Evolutionary conservation across 163 green algal species (phyloP).

Genomic region (Chlamydomonas reinhardtii): DNA sequence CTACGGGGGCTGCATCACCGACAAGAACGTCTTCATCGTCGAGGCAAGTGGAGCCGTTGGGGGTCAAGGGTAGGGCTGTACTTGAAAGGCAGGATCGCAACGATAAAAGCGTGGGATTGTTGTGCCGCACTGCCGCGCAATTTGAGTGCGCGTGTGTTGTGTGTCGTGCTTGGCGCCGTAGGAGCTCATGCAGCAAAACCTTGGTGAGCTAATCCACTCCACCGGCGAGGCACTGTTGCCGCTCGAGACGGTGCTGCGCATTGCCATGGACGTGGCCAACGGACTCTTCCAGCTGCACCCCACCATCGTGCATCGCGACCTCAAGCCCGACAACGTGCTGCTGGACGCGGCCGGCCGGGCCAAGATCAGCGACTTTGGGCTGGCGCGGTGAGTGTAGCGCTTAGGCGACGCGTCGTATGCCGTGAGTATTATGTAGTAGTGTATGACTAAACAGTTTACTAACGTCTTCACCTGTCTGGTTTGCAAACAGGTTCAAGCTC

Average conservation of each 20-base stretch:
- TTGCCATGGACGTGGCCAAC: constrained; percentile 63
- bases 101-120: no score
- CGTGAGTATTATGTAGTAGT: no score
- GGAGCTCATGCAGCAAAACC: neutral
- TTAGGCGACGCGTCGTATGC: no score
- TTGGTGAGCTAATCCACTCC: neutral
- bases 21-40: neutral
- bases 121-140: no score
- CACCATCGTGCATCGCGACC: constrained; percentile 76
- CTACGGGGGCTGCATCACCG: constrained; percentile 1
- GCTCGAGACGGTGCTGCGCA: constrained; percentile 27
- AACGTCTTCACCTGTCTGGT: neutral
- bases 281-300: constrained; percentile 79
- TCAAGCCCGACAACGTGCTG: constrained; percentile 81
- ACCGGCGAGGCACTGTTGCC: neutral
- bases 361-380: constrained; percentile 59
- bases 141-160: no score
- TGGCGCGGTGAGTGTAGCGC: neutral
- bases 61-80: no score
- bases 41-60: neutral
- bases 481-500: neutral
- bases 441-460: no score
- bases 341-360: constrained; percentile 62
- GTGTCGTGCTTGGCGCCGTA: neutral
- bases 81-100: no score